Conservation (phyloP, 352 stramenopile species). For the Pythium aphanidermatum region DNA sequence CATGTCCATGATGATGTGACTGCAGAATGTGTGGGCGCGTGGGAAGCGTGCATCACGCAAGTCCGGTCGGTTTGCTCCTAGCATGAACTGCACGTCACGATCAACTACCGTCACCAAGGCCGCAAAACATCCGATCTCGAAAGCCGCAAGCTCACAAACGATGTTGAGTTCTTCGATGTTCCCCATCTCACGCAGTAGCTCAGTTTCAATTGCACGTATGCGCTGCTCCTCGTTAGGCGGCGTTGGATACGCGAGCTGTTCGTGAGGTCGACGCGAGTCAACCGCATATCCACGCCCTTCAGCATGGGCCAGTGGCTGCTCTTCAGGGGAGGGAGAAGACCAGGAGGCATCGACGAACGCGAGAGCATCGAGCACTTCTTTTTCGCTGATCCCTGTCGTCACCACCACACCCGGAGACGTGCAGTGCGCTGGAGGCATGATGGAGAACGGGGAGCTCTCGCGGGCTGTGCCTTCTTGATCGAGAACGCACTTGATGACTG, state of each 20-base stretch:
- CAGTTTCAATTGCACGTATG: constrained; percentile 32
- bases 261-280: constrained; percentile 1
- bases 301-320: constrained; percentile 3
- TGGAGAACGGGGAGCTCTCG: neutral
- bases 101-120: constrained; percentile 58
- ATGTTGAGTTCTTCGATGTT: constrained; percentile 56
- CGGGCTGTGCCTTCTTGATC: constrained; percentile 21
- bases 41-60: constrained; percentile 33
- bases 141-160: constrained; percentile 48
- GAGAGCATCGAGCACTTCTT: constrained; percentile 4
- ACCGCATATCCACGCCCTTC: constrained; percentile 11
- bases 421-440: neutral
- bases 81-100: constrained; percentile 31
- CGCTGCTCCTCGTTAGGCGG: constrained; percentile 40
- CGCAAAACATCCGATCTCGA: constrained; percentile 46
- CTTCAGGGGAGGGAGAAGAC: too few species aligned
- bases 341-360: constrained; percentile 7
- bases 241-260: constrained; percentile 7
- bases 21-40: constrained; percentile 53
- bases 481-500: constrained; percentile 40
- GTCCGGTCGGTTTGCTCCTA: constrained; percentile 31
- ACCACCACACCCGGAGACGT: constrained; percentile 1
- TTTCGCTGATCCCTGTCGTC: constrained; percentile 2
- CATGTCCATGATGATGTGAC: constrained; percentile 43
- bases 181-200: constrained; percentile 23